Evolutionary conservation across 176 grass and related monocot genomes (phyloP), one percentile per base, ranked within the genome.

Genomic region (Rhynchospora breviuscula): DNA sequence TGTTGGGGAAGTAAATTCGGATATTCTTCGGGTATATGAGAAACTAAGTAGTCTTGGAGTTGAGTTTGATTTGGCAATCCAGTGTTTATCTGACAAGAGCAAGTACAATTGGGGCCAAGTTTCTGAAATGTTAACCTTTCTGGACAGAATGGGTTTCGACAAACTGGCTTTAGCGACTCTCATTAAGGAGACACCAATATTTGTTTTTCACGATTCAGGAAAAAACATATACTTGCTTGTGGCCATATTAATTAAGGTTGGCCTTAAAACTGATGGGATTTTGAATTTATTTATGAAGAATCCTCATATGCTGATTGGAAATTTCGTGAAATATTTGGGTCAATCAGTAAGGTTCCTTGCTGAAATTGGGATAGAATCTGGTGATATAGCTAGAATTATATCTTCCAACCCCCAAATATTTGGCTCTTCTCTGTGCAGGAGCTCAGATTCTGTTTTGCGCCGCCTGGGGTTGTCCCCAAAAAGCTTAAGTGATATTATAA

Each of bases 171-270:
- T 93, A 15, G 72, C 84, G 61, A 80, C 85, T 82, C 75, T 90
- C 54, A 70, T 93, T 46, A 93, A 79, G 84, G 81, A 86, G 45
- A 82, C 89, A 70, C 88, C 88, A 0, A 77, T 74, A 62, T 90
- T 90, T 86, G 67, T 93, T 80, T 90, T 93, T 78, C 69, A 87
- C 25, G 86, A 88, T 69, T 93, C 91, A 81, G 91, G 84, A 23
- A 93, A 90, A 73, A 88, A 72, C 15, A 44, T 93, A 13, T 90
- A 87, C 83, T 67, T 86, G 47, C 54, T 93, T 81, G 86, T 90
- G 23, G 88, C 80, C 33, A 57, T 85, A 79, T 66, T 93, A 35
- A 65, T 85, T 43, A 93, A 93, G 60, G 65, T 88, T 26, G 88
- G 91, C 21, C 48, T 93, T 78, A 68, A 80, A 67, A 93, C 76